Conservation (phyloP, 345 rosid genomes). For the Trapa bicornis region DNA sequence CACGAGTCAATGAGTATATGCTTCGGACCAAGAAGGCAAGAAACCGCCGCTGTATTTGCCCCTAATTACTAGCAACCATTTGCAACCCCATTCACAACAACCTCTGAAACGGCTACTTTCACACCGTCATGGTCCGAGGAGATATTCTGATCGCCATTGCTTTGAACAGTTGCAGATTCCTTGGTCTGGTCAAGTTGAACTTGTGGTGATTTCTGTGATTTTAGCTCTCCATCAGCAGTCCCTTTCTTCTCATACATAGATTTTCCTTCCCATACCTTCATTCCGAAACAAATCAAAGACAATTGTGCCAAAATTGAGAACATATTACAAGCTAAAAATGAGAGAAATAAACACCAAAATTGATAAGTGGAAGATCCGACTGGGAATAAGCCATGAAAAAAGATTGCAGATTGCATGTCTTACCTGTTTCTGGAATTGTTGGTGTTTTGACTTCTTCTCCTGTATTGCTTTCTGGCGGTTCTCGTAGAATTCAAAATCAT, state of each 20-base stretch:
- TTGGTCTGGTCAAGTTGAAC: slow-evolving; percentile 6
- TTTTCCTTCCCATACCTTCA: slow-evolving; percentile 15
- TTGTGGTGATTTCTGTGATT: slow-evolving; percentile 3
- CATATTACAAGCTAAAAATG: neutral
- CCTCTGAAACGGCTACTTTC: neutral
- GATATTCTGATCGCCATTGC: slow-evolving; percentile 6
- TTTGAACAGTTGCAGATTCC: slow-evolving; percentile 6
- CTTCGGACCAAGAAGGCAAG: neutral
- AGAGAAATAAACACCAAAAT: neutral
- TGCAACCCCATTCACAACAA: neutral
- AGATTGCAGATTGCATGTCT: neutral
- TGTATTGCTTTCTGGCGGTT: slow-evolving; percentile 59
- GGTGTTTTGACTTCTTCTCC: slow-evolving; percentile 78
- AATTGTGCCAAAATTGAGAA: neutral
- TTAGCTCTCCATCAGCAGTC: slow-evolving; percentile 8
- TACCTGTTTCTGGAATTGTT: slow-evolving; percentile 55
- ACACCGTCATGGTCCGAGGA: slow-evolving; percentile 7
- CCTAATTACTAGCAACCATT: slow-evolving; percentile 12
- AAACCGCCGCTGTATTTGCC: neutral
- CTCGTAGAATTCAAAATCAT: slow-evolving; percentile 84
- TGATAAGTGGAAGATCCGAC: neutral
- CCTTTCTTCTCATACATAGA: slow-evolving; percentile 8
- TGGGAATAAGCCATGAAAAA: neutral
- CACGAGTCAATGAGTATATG: neutral
- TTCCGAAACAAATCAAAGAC: neutral